Conservation (phyloP, 169 alveolate genomes). For the Miamiensis avidus region DNA sequence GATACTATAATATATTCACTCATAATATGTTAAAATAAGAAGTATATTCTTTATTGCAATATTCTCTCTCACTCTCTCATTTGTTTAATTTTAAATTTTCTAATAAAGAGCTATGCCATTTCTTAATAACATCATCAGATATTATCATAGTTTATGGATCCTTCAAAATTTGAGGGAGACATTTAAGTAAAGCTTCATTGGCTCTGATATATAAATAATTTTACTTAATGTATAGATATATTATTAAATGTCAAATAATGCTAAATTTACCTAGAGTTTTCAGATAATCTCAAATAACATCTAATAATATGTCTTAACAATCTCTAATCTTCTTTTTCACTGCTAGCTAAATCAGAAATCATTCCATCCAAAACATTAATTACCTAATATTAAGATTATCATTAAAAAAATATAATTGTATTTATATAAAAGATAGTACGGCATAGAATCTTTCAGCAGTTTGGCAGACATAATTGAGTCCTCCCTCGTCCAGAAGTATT, state of each 20-base stretch:
- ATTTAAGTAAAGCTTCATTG: slow-evolving; percentile 36
- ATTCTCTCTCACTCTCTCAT: no score
- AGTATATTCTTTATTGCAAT: no score
- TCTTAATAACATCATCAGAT: slow-evolving; percentile 35
- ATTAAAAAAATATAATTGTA: neutral
- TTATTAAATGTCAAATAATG: neutral
- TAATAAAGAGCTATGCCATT: no score
- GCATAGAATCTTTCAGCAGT: slow-evolving; percentile 98
- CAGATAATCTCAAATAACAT: slow-evolving; percentile 97
- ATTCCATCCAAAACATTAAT: slow-evolving; percentile 93
- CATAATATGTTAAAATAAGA: no score
- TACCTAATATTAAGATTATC: slow-evolving; percentile 7
- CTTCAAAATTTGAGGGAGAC: slow-evolving; percentile 31
- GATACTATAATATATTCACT: no score
- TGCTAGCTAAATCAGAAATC: slow-evolving; percentile 81
- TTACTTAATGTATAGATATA: neutral
- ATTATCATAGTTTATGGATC: slow-evolving; percentile 31
- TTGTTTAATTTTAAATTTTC: no score
- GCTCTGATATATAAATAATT: slow-evolving; percentile 25
- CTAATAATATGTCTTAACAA: slow-evolving; percentile 95
- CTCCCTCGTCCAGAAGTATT: slow-evolving; percentile 96
- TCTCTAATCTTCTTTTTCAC: slow-evolving; percentile 69
- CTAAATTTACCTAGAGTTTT: slow-evolving; percentile 84
- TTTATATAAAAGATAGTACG: no score
- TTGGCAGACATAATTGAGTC: slow-evolving; percentile 95